A percentile compares a stretch with the other conserved stretches of the same genome.
Conservation (phyloP, 805 yeast species). For the Zygosaccharomyces rouxii region DNA sequence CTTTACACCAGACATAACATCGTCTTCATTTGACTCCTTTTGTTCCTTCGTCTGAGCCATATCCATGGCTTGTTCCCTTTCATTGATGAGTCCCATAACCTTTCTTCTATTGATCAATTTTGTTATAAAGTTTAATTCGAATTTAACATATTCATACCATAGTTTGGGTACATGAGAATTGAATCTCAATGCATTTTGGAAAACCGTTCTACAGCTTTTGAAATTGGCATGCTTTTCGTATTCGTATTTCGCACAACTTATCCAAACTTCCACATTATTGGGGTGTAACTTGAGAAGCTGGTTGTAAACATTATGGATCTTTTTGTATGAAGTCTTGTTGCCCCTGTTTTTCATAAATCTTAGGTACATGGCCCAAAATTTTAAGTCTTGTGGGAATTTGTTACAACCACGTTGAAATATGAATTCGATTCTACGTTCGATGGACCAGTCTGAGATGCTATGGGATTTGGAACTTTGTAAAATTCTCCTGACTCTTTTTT, state of each 20-base stretch:
- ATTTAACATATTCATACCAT: slow-evolving; percentile 83
- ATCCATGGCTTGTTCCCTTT: slow-evolving; percentile 58
- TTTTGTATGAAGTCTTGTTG: slow-evolving; percentile 57
- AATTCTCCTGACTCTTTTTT: slow-evolving; percentile 63
- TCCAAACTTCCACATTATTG: slow-evolving; percentile 86
- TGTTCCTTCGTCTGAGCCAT: slow-evolving; percentile 37
- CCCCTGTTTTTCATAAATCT: slow-evolving; percentile 55
- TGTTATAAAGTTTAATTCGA: slow-evolving; percentile 82
- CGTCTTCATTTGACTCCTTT: slow-evolving; percentile 34
- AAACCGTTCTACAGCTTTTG: slow-evolving; percentile 78
- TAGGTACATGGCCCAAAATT: slow-evolving; percentile 75
- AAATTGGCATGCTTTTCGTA: slow-evolving; percentile 85
- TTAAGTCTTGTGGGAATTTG: slow-evolving; percentile 71
- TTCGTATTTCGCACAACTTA: slow-evolving; percentile 91
- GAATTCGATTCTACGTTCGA: slow-evolving; percentile 72
- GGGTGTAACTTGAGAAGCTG: slow-evolving; percentile 83
- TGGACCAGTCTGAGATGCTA: slow-evolving; percentile 82
- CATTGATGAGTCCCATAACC: slow-evolving; percentile 72
- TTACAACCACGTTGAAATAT: slow-evolving; percentile 79
- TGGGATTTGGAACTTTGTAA: slow-evolving; percentile 52
- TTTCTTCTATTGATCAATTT: slow-evolving; percentile 79
- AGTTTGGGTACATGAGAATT: slow-evolving; percentile 66
- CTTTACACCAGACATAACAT: slow-evolving; percentile 37
- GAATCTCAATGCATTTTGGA: slow-evolving; percentile 81
- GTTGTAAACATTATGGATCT: slow-evolving; percentile 71